Conservation (phyloP, 768 basidiomycete species). For the Tylopilus sp. region DNA sequence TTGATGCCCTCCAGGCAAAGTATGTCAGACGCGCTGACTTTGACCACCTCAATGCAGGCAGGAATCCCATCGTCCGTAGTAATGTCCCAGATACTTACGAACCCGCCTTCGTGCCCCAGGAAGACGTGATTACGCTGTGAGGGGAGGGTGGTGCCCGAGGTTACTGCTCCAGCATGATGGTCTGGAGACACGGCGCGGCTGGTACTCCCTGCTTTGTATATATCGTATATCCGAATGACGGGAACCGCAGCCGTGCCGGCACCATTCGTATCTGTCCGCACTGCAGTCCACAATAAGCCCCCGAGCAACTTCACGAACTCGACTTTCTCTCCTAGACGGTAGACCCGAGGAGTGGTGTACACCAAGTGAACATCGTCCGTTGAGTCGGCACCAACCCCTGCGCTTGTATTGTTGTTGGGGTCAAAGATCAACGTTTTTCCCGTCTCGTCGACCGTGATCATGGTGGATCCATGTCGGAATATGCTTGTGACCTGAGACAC, state of each 20-base stretch:
- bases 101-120: constrained; percentile 91
- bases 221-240: constrained; percentile 77
- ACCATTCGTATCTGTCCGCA: constrained; percentile 49
- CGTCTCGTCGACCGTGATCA: constrained; percentile 81
- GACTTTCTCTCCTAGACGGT: constrained; percentile 76
- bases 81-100: constrained; percentile 76
- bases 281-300: constrained; percentile 82
- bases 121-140: constrained; percentile 65
- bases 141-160: constrained; percentile 73
- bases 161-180: constrained; percentile 79
- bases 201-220: constrained; percentile 56
- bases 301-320: constrained; percentile 74
- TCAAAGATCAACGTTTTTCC: constrained; percentile 81
- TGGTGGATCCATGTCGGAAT: constrained; percentile 62
- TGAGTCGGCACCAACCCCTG: constrained; percentile 21
- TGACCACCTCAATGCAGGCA: constrained; percentile 69
- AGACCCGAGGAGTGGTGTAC: constrained; percentile 50
- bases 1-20: constrained; percentile 83
- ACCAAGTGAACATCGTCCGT: constrained; percentile 43
- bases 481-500: constrained; percentile 65
- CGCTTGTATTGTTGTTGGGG: constrained; percentile 33
- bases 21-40: constrained; percentile 79
- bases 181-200: constrained; percentile 55
- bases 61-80: constrained; percentile 55
- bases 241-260: constrained; percentile 50